phyloP scores from a whole-genome alignment of 495 filamentous ascomycete genomes.

The Penicillium taxi region DNA sequence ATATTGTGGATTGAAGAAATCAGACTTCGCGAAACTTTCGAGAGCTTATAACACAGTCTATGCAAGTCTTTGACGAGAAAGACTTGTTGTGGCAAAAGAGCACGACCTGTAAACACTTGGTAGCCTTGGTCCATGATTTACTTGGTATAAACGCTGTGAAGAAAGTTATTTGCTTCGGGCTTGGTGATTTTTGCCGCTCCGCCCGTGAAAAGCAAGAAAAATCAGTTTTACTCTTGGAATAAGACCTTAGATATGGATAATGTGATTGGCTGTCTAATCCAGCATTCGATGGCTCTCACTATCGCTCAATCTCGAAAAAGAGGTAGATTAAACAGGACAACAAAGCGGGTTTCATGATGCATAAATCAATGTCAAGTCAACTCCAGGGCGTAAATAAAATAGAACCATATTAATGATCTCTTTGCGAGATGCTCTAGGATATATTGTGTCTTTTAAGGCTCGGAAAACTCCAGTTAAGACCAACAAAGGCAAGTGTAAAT shows the following conservation, averaged over 20 bases:
- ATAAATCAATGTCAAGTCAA: too few relatives aligned
- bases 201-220: slow-evolving; percentile 25
- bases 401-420: too few relatives aligned
- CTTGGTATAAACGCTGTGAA: slow-evolving; percentile 22
- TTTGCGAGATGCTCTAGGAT: too few relatives aligned
- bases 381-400: too few relatives aligned
- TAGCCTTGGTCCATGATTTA: slow-evolving; percentile 20
- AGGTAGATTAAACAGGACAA: too few relatives aligned
- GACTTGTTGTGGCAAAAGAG: slow-evolving; percentile 25
- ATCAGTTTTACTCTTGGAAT: slow-evolving; percentile 20
- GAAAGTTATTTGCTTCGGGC: slow-evolving; percentile 33
- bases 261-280: slow-evolving; percentile 21
- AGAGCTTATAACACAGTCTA: slow-evolving; percentile 23
- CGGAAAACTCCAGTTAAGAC: too few relatives aligned
- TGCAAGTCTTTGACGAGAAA: slow-evolving; percentile 27
- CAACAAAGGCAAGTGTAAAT: too few relatives aligned
- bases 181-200: slow-evolving; percentile 28
- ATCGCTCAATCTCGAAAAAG: too few relatives aligned
- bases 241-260: slow-evolving; percentile 20
- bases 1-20: slow-evolving; percentile 32
- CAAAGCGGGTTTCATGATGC: too few relatives aligned
- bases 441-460: too few relatives aligned
- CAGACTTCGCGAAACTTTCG: slow-evolving; percentile 24
- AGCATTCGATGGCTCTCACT: too few relatives aligned
- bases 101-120: slow-evolving; percentile 20